Base-by-base conservation (phyloP, 306 rosid genomes). In the Leucaena leucocephala region DNA sequence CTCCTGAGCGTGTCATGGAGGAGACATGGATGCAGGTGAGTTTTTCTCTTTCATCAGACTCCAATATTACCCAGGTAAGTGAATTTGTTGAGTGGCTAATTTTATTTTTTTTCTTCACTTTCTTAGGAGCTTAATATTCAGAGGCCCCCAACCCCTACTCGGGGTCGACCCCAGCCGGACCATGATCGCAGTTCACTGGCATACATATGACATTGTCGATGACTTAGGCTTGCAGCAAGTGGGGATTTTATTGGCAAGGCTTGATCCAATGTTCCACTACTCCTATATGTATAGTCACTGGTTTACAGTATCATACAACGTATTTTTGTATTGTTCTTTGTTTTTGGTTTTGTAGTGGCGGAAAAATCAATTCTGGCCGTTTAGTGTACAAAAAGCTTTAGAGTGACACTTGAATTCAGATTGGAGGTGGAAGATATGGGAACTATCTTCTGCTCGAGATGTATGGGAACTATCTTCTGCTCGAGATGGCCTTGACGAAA, bases 11-110 rank as follows among this genome's bases (percentile, higher is more conserved):
- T 6, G 89, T 87, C 71, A 78, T 61, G 81, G 99, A 96, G 15
- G 97, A 91, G 83, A 82, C 98, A 45, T 96, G 99, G 99, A 96
- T 96, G 99, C 99, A 96, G 96, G 99, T 90, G 74, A 77, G 82
- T 81, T 57, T 79, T 74, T 75, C 55, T 46, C 45, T 65, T 65
- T 2, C 38, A 72, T 34, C 67, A 55, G 42, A 77, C 64, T 72
- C 43, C 40, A 57, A 61, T 35, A 52, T 22, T 38, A 74, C 77
- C 67, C 40, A n/a, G 40, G 27, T 43, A 43, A 14, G 71, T 62
- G 45, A 10, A 36, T 52, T 45, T 80, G 49, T 64, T 67, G 16
- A 17, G 13, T 69, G 80, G 42, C 10, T 54, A 7, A 34, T 67
- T 57, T 8, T 19, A n/a, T n/a, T 27, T 27, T 27, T 27, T 1